A percentile compares a stretch with the other conserved stretches of the same genome.
Conservation (phyloP, 2,329 filamentous ascomycete genomes). For the Fusarium sp. region DNA sequence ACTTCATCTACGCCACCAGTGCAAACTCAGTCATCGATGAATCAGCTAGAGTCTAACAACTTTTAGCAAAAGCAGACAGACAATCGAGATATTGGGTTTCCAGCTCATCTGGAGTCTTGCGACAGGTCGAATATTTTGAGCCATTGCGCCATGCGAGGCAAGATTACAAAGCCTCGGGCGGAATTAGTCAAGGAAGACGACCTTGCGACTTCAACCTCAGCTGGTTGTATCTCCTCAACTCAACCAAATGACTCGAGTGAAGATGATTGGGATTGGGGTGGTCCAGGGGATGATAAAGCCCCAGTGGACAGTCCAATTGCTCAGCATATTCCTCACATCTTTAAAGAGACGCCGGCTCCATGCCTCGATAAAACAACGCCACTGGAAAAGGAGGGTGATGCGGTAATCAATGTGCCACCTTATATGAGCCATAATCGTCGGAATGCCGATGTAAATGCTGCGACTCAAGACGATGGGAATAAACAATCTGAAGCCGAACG, state of each 20-base stretch:
- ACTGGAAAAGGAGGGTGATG: not conserved
- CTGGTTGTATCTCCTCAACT: conserved; percentile 48
- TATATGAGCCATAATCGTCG: conserved; percentile 44
- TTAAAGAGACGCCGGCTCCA: not conserved
- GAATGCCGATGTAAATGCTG: conserved; percentile 42
- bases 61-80: conserved; percentile 22
- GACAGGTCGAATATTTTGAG: conserved; percentile 14
- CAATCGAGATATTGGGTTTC: not conserved
- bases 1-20: conserved; percentile 23
- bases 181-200: not conserved
- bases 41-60: not conserved
- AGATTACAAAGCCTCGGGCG: not conserved
- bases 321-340: not conserved
- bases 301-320: not conserved
- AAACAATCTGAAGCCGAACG: not conserved
- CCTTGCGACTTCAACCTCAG: not conserved
- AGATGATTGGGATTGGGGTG: conserved; percentile 37
- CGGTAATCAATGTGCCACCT: not conserved
- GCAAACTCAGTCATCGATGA: not conserved
- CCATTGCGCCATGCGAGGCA: not conserved
- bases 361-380: not conserved
- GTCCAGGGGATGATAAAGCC: not conserved
- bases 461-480: conserved; percentile 15
- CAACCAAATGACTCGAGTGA: conserved; percentile 47
- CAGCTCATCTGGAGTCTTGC: not conserved